These are phyloP conservation scores for Wickerhamomyces bisporus DNA, from an alignment of 805 yeast species.

Conservation along the genomic window DNA sequence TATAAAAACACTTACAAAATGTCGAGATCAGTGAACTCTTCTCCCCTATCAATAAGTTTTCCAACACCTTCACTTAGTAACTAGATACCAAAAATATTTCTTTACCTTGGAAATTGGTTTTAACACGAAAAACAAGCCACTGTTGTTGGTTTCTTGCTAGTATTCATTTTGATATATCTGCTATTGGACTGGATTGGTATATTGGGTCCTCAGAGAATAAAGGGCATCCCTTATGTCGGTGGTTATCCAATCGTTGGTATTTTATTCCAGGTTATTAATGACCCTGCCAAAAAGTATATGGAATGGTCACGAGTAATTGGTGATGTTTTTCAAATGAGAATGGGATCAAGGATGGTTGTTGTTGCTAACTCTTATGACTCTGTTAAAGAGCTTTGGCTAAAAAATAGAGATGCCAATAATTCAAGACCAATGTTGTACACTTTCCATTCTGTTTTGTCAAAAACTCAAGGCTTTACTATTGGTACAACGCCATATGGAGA, in stretches of 20 bases:
- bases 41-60: no score
- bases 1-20: no score
- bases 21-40: no score
- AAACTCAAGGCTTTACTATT: constrained; percentile 52
- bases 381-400: constrained; percentile 48
- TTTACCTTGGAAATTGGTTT: no score
- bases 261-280: constrained; percentile 35
- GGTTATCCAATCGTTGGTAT: constrained; percentile 50
- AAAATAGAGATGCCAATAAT: constrained; percentile 45
- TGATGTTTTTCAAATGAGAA: constrained; percentile 53
- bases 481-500: constrained; percentile 61
- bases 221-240: constrained; percentile 38
- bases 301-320: constrained; percentile 41
- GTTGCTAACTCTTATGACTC: constrained; percentile 64
- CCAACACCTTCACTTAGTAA: no score
- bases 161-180: neutral
- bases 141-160: neutral
- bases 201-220: constrained; percentile 27
- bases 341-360: constrained; percentile 53
- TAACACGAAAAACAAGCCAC: neutral
- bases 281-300: constrained; percentile 46
- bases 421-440: constrained; percentile 66
- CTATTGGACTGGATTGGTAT: constrained; percentile 19
- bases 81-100: neutral
- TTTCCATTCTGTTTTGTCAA: constrained; percentile 58